Base-by-base conservation (phyloP, 2,329 filamentous ascomycete genomes). In the Penicillium olsonii region DNA sequence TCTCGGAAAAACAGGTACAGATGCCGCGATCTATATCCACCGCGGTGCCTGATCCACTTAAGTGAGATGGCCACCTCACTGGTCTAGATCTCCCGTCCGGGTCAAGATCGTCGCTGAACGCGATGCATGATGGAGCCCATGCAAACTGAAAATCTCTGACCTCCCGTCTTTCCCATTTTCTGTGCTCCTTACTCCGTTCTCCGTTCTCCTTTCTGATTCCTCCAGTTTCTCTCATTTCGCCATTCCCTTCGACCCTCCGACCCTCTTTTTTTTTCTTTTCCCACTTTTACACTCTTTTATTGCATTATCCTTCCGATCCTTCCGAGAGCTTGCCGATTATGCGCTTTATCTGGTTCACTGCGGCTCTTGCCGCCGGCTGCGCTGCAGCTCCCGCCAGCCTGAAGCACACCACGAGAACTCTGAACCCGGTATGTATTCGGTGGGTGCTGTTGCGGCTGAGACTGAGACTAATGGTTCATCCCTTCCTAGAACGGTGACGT, bases 401-500 rank as follows among this genome's bases (percentile, higher is more conserved):
- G 8, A n/a, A 35, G n/a, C n/a, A 15, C 9, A 9, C 14, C 2
- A 11, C 33, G 5, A 18, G 33, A 35, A 42, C 40, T 24, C 41
- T 39, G 22, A 26, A 39, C 22, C 37, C 37, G 20, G 37, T 39
- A 39, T 39, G 37, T 10, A 18, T 2, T n/a, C 12, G 7, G 29
- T 6, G 12, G 19, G 19, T n/a, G 9, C 4, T 37, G 15, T 14
- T n/a, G 37, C 3, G 11, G 24, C n/a, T 24, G 37, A 11, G 11
- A 39, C n/a, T 24, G 26, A 24, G 17, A 12, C 37, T 39, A 17
- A 39, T 39, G 10, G 40, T 27, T 52, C 41, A 37, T 52, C 50
- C 39, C 48, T 39, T 35, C 45, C 35, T 17, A 53, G 51, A 40
- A 43, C 33, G 51, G 51, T 47, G 46, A 53, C 42, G 51, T 50